Evolutionary conservation across 768 basidiomycete species (phyloP).

Genomic region (Suillus plorans): DNA sequence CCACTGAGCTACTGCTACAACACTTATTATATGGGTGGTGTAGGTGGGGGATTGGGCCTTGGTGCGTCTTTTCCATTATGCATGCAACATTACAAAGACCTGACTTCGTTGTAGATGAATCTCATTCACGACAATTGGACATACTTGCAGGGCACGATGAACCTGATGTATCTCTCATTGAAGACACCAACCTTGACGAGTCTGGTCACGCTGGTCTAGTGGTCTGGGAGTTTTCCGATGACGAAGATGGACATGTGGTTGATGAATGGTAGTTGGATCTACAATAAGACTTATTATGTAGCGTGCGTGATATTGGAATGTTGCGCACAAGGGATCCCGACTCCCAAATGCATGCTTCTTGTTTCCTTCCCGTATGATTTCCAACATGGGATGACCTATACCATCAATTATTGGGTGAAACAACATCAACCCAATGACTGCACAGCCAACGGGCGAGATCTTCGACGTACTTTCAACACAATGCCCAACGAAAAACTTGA

Average conservation of each 20-base stretch:
- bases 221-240: background rate
- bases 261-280: background rate
- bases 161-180: background rate
- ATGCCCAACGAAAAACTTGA: too few relatives aligned
- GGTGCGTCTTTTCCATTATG: background rate
- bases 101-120: background rate
- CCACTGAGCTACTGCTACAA: too few relatives aligned
- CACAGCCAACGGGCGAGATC: too few relatives aligned
- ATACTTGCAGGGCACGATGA: background rate
- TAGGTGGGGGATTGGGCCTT: background rate
- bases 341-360: too few relatives aligned
- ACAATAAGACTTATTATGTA: too few relatives aligned
- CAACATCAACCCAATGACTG: too few relatives aligned
- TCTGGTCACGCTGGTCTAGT: background rate
- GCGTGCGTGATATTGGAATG: background rate
- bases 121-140: background rate
- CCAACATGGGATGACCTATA: too few relatives aligned
- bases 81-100: background rate
- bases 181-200: background rate
- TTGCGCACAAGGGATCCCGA: background rate
- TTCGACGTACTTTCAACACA: too few relatives aligned
- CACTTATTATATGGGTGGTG: conserved; percentile 7
- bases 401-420: too few relatives aligned
- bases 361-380: too few relatives aligned
- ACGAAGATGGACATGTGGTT: background rate